These are phyloP conservation scores for Colletotrichum tabaci DNA, from an alignment of 2,329 filamentous ascomycete genomes.

Conservation along the genomic window DNA sequence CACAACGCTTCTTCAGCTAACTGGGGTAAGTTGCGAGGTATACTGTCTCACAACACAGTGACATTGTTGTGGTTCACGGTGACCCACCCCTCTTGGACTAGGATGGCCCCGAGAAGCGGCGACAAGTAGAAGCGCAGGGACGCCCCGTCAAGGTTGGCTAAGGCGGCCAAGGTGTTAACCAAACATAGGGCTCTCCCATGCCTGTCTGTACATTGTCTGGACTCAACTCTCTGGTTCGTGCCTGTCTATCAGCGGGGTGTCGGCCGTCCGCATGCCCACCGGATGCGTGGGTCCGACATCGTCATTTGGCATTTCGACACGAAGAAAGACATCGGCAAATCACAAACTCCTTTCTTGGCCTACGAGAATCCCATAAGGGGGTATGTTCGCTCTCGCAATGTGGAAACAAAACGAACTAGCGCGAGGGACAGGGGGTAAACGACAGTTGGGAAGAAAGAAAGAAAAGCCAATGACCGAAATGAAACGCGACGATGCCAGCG, in stretches of 20 bases:
- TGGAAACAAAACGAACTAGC: neutral
- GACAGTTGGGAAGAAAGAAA: constrained; percentile 9
- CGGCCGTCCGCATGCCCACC: constrained; percentile 1
- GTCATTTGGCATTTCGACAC: neutral
- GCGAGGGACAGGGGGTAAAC: neutral
- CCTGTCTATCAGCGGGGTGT: constrained; percentile 31
- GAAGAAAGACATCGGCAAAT: neutral
- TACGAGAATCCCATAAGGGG: constrained; percentile 32
- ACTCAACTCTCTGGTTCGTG: neutral
- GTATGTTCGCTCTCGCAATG: constrained; percentile 35
- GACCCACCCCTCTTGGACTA: neutral
- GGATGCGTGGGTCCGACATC: constrained; percentile 7
- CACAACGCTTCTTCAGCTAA: too few relatives aligned
- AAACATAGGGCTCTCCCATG: neutral
- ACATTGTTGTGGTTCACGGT: neutral
- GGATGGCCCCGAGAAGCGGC: neutral
- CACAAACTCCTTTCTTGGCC: constrained; percentile 39
- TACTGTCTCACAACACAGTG: neutral
- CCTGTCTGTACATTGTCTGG: neutral
- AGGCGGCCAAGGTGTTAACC: constrained; percentile 5
- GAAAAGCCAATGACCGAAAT: neutral
- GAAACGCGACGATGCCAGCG: constrained; percentile 17
- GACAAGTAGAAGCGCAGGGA: too few relatives aligned
- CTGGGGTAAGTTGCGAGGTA: too few relatives aligned
- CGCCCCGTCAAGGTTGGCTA: neutral